Evolutionary conservation across 768 basidiomycete species (phyloP).

Genomic region (Leccinum imitatum): DNA sequence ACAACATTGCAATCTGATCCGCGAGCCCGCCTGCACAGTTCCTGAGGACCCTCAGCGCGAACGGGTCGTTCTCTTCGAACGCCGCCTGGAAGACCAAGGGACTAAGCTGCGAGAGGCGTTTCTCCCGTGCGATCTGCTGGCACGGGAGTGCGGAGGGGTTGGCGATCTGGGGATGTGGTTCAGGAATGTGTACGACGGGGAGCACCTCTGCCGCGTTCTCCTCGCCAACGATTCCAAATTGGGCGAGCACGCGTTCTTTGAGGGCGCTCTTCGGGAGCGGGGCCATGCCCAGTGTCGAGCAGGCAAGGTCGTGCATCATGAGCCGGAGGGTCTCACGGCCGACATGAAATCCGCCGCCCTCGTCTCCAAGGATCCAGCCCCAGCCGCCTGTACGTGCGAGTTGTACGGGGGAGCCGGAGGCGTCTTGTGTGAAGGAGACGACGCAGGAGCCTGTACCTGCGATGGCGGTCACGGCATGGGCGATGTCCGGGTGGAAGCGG

Average conservation of each 20-base stretch:
- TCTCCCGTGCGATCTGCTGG: conserved; percentile 53
- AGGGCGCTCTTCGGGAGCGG: conserved; percentile 33
- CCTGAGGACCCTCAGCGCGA: conserved; percentile 60
- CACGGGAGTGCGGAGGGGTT: conserved; percentile 19
- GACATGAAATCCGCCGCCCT: conserved; percentile 80
- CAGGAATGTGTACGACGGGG: conserved; percentile 60
- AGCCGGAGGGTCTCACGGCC: conserved; percentile 75
- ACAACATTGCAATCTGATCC: conserved; percentile 53
- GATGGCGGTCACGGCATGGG: conserved; percentile 68
- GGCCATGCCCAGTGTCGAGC: conserved; percentile 38
- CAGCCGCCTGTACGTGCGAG: conserved; percentile 75
- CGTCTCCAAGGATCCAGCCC: conserved; percentile 85
- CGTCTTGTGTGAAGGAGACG: conserved; percentile 55
- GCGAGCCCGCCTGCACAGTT: conserved; percentile 55
- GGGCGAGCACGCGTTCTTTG: conserved; percentile 46
- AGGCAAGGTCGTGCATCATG: conserved; percentile 57
- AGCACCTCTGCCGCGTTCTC: conserved; percentile 57
- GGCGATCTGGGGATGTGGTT: conserved; percentile 37
- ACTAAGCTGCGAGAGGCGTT: conserved; percentile 69
- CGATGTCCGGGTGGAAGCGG: conserved; percentile 54
- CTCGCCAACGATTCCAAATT: conserved; percentile 55
- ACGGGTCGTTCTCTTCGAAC: conserved; percentile 63
- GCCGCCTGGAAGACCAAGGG: conserved; percentile 79
- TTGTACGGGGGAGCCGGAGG: conserved; percentile 47
- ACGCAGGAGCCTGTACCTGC: conserved; percentile 82